A percentile compares a stretch with the other conserved stretches of the same genome.
phyloP scores from a whole-genome alignment of 2,329 filamentous ascomycete species.

The Raffaelea ambrosiae region DNA sequence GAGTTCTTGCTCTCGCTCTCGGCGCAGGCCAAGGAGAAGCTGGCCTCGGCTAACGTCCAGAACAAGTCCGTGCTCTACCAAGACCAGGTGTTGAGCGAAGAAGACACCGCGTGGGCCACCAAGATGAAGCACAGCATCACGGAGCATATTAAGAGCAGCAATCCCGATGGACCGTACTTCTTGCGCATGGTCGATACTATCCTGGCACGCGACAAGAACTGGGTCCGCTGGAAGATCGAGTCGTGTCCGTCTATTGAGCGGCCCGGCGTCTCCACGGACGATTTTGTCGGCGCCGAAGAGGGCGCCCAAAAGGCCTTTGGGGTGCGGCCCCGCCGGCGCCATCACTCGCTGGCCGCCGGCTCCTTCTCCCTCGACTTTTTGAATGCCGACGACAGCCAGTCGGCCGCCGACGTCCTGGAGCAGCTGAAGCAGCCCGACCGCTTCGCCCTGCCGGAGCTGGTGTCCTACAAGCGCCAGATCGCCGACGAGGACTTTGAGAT shows the following conservation, averaged over 20 bases:
- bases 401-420: slow-evolving; percentile 34
- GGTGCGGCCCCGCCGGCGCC: slow-evolving; percentile 59
- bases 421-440: slow-evolving; percentile 58
- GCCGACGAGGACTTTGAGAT: slow-evolving; percentile 77
- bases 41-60: slow-evolving; percentile 53
- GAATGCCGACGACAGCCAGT: slow-evolving; percentile 30
- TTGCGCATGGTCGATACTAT: slow-evolving; percentile 96
- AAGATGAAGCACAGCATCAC: slow-evolving; percentile 72
- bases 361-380: slow-evolving; percentile 74
- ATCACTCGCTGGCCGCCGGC: slow-evolving; percentile 61
- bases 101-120: slow-evolving; percentile 82
- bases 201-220: slow-evolving; percentile 91
- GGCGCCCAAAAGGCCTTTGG: slow-evolving; percentile 56
- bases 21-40: slow-evolving; percentile 69
- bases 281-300: slow-evolving; percentile 62
- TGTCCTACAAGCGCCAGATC: slow-evolving; percentile 64
- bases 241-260: slow-evolving; percentile 81
- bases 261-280: slow-evolving; percentile 57
- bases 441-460: slow-evolving; percentile 60
- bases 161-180: slow-evolving; percentile 80
- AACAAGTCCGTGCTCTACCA: slow-evolving; percentile 86
- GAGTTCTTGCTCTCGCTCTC: slow-evolving; percentile 93
- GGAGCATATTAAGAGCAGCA: slow-evolving; percentile 70
- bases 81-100: slow-evolving; percentile 66
- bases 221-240: slow-evolving; percentile 97